Percentiles rank a stretch among this genome's conserved stretches.
Evolutionary conservation across 2,329 filamentous ascomycete species (phyloP).

Genomic region (Westerdykella aurantiaca): DNA sequence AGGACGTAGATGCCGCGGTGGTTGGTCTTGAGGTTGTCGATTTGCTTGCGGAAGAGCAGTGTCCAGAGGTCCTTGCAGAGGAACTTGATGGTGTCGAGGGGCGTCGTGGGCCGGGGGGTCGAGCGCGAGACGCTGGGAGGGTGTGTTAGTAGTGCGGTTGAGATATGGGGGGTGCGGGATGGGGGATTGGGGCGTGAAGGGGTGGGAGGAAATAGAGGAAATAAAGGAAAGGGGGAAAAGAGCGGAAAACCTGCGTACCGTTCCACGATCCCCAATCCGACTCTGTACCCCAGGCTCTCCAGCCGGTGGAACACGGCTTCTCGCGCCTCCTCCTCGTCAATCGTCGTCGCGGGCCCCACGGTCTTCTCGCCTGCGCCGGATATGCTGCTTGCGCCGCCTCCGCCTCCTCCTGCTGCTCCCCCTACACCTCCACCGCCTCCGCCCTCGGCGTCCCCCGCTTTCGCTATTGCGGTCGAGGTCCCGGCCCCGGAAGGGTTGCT

Average conservation of each 20-base stretch:
- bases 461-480: not conserved
- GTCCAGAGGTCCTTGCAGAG: conserved; percentile 98
- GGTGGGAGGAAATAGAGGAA: not conserved
- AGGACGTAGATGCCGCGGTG: conserved; percentile 94
- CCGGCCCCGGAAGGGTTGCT: conserved; percentile 9
- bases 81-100: conserved; percentile 95
- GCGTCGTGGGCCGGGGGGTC: conserved; percentile 81
- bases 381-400: conserved; percentile 8
- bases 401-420: conserved; percentile 13
- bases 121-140: conserved; percentile 66
- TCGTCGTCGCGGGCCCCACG: conserved; percentile 10
- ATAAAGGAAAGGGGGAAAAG: not conserved
- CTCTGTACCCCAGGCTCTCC: conserved; percentile 80
- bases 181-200: not conserved
- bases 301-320: conserved; percentile 82
- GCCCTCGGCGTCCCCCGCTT: not conserved
- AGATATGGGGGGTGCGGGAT: not conserved
- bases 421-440: conserved; percentile 8
- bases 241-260: conserved; percentile 51
- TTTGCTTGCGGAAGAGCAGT: conserved; percentile 89
- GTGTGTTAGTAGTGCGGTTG: conserved; percentile 1
- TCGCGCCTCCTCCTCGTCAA: conserved; percentile 73
- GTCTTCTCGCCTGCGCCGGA: not conserved
- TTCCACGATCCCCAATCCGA: conserved; percentile 88
- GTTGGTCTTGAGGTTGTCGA: conserved; percentile 98